phyloP scores from a whole-genome alignment of 1,284 basidiomycete genomes.

The Ceratobasidium sp. region DNA sequence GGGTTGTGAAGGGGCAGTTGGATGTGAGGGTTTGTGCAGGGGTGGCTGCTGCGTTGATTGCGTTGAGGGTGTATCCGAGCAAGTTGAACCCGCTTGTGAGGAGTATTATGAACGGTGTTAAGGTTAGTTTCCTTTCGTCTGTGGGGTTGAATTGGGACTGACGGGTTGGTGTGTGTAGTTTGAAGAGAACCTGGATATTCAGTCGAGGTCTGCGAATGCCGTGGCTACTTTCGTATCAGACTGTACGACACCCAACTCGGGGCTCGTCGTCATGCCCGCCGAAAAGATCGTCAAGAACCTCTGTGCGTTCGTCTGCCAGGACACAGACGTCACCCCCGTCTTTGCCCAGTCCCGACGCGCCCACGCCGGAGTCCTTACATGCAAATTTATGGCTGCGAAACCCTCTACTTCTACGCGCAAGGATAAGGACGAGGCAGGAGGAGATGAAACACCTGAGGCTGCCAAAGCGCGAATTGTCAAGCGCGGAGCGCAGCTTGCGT shows the following conservation, averaged over 20 bases:
- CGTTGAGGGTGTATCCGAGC: constrained; percentile 84
- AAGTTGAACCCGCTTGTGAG: constrained; percentile 98
- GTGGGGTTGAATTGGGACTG: background rate
- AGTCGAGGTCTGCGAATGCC: constrained; percentile 88
- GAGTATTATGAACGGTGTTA: constrained; percentile 98
- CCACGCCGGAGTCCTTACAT: constrained; percentile 83
- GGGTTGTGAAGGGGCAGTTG: constrained; percentile 86
- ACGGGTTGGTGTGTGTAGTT: constrained; percentile 66
- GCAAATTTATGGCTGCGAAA: constrained; percentile 63
- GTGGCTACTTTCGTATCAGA: constrained; percentile 91
- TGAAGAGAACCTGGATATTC: constrained; percentile 91
- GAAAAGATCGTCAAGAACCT: constrained; percentile 99
- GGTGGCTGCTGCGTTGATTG: constrained; percentile 92
- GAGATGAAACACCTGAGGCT: constrained; percentile 61
- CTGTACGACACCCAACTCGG: constrained; percentile 74
- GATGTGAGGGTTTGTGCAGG: constrained; percentile 91
- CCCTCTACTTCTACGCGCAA: constrained; percentile 56
- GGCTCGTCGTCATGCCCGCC: constrained; percentile 66
- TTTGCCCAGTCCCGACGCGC: constrained; percentile 77
- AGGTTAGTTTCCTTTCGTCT: constrained; percentile 66
- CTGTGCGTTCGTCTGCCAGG: constrained; percentile 96
- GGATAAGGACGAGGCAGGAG: constrained; percentile 66
- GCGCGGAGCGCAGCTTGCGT: constrained; percentile 89
- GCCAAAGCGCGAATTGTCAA: constrained; percentile 65
- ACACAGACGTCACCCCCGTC: constrained; percentile 89